A percentile compares a stretch with the other conserved stretches of the same genome.
phyloP scores from a whole-genome alignment of 2,329 filamentous ascomycete genomes.

The Paecilomyces sp. region DNA sequence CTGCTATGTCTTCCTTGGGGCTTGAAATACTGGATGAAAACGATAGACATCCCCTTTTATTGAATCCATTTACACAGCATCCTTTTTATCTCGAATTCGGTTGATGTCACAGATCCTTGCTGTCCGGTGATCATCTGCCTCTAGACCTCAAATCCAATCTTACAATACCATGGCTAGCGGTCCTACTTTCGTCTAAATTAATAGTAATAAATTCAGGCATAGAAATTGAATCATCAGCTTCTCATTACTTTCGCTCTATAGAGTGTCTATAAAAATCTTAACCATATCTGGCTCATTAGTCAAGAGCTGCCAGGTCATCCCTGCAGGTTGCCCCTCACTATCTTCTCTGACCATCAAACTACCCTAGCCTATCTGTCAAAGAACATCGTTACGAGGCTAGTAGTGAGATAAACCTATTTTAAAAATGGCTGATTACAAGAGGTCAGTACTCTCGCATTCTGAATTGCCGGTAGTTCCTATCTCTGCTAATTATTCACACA shows the following conservation, averaged over 20 bases:
- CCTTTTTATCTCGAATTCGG: background rate
- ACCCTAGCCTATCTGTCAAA: background rate
- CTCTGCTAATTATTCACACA: background rate
- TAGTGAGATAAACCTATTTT: background rate
- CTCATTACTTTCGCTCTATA: too few relatives aligned
- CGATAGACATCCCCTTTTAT: background rate
- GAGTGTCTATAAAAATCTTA: too few relatives aligned
- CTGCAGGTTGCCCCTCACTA: background rate
- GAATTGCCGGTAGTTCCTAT: background rate
- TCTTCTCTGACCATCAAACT: background rate
- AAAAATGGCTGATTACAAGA: background rate
- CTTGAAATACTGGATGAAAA: background rate
- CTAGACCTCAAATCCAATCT: background rate
- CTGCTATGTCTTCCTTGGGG: background rate
- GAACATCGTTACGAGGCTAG: background rate
- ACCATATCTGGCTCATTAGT: background rate
- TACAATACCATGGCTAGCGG: rapidly evolving
- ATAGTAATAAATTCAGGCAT: too few relatives aligned
- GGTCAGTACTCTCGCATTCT: background rate
- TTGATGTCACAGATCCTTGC: background rate
- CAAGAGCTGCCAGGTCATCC: background rate
- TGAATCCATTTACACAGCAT: background rate
- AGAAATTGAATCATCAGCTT: too few relatives aligned
- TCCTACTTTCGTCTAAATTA: too few relatives aligned
- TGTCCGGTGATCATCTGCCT: background rate